phyloP scores from a whole-genome alignment of 441 rosid genomes.

The Codiaeum variegatum region DNA sequence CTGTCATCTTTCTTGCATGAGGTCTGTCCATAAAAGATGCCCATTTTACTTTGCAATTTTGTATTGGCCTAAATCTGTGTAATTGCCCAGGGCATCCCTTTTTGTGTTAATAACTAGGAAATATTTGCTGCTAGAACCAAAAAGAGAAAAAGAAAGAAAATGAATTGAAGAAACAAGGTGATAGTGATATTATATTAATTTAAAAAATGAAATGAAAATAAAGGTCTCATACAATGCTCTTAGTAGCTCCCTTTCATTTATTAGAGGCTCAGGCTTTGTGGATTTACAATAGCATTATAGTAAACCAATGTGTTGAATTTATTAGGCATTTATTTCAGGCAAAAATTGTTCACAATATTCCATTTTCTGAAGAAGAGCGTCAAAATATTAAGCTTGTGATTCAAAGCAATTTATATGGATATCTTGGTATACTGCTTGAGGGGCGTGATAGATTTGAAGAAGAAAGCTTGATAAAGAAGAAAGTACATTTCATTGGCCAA shows the following conservation, averaged over 20 bases:
- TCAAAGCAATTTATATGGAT: slow-evolving; percentile 80
- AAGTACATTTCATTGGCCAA: slow-evolving; percentile 31
- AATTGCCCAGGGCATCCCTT: background rate
- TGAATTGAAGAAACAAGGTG: background rate
- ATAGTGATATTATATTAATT: background rate
- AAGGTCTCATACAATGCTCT: background rate
- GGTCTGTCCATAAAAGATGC: background rate
- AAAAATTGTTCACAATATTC: slow-evolving; percentile 68
- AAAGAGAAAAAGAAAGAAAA: background rate
- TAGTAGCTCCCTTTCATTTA: background rate
- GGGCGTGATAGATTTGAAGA: slow-evolving; percentile 79
- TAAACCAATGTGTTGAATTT: background rate
- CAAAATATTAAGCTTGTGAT: slow-evolving; percentile 65
- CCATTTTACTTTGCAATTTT: background rate
- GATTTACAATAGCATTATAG: background rate
- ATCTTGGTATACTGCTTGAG: slow-evolving; percentile 83
- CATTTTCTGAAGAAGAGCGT: slow-evolving; percentile 82
- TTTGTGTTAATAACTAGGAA: background rate
- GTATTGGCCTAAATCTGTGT: background rate
- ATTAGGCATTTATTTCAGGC: slow-evolving; percentile 51
- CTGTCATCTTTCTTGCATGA: background rate
- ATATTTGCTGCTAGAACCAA: background rate
- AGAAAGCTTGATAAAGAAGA: slow-evolving; percentile 45
- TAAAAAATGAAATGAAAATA: background rate
- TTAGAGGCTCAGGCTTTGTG: background rate